Percentiles rank a stretch among this genome's conserved stretches.
Evolutionary conservation across 768 basidiomycete genomes (phyloP).

Genomic region (Multifurca ochricompacta): DNA sequence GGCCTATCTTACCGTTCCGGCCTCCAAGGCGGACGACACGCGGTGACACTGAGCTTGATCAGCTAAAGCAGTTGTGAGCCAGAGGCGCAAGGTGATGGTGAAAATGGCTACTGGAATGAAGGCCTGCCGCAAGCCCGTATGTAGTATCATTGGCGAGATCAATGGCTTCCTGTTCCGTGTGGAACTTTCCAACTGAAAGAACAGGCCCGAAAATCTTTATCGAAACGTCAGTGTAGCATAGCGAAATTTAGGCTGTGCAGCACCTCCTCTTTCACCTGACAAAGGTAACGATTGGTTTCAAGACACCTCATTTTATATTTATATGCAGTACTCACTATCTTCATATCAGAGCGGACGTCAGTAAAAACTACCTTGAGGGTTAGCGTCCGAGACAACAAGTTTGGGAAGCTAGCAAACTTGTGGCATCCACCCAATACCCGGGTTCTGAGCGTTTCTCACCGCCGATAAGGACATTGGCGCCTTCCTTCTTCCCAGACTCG

Average conservation of each 20-base stretch:
- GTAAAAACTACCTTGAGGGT: conserved; percentile 55
- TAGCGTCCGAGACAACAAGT: background rate
- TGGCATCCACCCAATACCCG: conserved; percentile 88
- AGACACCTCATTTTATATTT: background rate
- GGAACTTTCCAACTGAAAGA: conserved; percentile 72
- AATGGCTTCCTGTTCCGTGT: conserved; percentile 82
- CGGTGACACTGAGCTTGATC: conserved; percentile 88
- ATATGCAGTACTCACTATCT: conserved; percentile 50
- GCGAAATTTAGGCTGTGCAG: background rate
- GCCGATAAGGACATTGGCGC: conserved; percentile 73
- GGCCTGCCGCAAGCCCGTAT: conserved; percentile 87
- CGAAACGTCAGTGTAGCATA: background rate
- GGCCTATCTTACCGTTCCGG: conserved; percentile 62
- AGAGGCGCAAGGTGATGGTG: background rate
- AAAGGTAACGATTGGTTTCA: background rate
- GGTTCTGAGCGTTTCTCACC: conserved; percentile 68
- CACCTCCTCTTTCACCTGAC: conserved; percentile 65
- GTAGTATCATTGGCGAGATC: conserved; percentile 77
- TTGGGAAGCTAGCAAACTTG: conserved; percentile 43
- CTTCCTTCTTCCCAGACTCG: conserved; percentile 74
- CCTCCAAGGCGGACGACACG: conserved; percentile 77
- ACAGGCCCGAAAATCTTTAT: conserved; percentile 91
- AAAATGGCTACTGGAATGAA: conserved; percentile 66
- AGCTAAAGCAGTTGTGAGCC: conserved; percentile 31
- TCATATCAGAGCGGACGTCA: conserved; percentile 74